Evolutionary conservation across 768 basidiomycete species (phyloP).

Genomic region (Exidia glandulosa): DNA sequence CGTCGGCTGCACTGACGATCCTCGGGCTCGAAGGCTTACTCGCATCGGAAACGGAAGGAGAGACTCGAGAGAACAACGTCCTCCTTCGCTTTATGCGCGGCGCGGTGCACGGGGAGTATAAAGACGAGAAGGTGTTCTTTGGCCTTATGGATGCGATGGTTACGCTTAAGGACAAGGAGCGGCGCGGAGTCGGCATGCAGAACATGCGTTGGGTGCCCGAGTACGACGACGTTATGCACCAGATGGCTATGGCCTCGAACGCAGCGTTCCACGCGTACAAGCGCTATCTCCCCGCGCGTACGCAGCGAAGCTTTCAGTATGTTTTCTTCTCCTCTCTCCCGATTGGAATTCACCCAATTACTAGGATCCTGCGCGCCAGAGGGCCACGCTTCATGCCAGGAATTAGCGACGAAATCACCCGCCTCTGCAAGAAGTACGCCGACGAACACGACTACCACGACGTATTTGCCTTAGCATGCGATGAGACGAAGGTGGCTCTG

Average conservation of each 20-base stretch:
- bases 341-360: too few relatives aligned
- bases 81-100: too few relatives aligned
- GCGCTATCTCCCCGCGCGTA: conserved; percentile 10
- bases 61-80: too few relatives aligned
- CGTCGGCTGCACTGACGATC: too few relatives aligned
- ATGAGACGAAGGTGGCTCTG: not conserved
- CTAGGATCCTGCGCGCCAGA: conserved; percentile 7
- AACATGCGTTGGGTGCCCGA: too few relatives aligned
- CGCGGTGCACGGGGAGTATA: too few relatives aligned
- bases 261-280: conserved; percentile 14
- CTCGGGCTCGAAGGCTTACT: too few relatives aligned
- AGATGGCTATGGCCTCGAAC: conserved; percentile 16
- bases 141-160: too few relatives aligned
- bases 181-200: too few relatives aligned
- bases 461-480: not conserved
- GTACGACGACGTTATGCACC: conserved; percentile 19
- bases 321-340: not conserved
- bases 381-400: conserved; percentile 14
- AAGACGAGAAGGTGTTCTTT: too few relatives aligned
- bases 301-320: conserved; percentile 12
- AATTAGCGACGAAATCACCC: conserved; percentile 14
- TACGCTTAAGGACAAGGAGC: too few relatives aligned
- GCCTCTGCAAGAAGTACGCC: conserved; percentile 11
- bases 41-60: too few relatives aligned
- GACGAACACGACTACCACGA: not conserved